Percentiles rank a stretch among this genome's conserved stretches.
Evolutionary conservation across 208 protist genomes (phyloP).

Genomic region (Leptomonas seymouri): DNA sequence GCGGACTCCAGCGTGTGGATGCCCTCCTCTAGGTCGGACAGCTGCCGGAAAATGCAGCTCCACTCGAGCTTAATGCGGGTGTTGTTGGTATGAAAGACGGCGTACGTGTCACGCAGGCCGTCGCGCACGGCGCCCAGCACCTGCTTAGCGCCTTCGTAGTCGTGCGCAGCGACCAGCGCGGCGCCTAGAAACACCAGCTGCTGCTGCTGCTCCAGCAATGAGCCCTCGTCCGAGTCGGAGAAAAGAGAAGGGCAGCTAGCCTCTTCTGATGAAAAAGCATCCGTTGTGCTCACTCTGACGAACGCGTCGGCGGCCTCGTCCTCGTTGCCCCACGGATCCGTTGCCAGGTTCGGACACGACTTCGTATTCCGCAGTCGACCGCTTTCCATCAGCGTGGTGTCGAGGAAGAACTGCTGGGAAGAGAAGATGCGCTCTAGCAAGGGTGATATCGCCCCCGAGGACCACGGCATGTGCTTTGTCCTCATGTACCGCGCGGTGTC

Average conservation of each 20-base stretch:
- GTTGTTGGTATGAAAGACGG: slow-evolving; percentile 78
- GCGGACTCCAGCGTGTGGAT: slow-evolving; percentile 72
- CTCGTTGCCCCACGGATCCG: not conserved
- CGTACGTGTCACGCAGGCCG: slow-evolving; percentile 64
- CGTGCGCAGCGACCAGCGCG: slow-evolving; percentile 47
- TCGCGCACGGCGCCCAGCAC: slow-evolving; percentile 51
- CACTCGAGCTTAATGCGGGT: slow-evolving; percentile 74
- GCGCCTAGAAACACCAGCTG: slow-evolving; percentile 66
- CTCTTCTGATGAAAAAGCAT: not conserved
- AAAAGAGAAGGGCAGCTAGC: not conserved
- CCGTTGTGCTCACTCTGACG: not conserved
- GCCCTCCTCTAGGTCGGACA: slow-evolving; percentile 86
- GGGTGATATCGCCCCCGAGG: not conserved
- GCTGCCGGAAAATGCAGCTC: slow-evolving; percentile 78
- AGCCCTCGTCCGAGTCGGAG: slow-evolving; percentile 9
- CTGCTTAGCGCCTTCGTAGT: slow-evolving; percentile 66
- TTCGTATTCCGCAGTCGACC: slow-evolving; percentile 1
- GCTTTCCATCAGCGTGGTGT: not conserved
- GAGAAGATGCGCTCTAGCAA: slow-evolving; percentile 2
- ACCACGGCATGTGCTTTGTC: not conserved
- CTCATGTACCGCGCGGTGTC: slow-evolving; percentile 39
- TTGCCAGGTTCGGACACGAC: slow-evolving; percentile 5
- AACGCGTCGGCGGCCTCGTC: not conserved
- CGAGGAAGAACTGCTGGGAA: not conserved
- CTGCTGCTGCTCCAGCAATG: slow-evolving; percentile 52